A percentile compares a stretch with the other conserved stretches of the same genome.
These are phyloP conservation scores for Sequoiadendron giganteum DNA, from an alignment of 75 land plant genomes.

Conservation along the genomic window DNA sequence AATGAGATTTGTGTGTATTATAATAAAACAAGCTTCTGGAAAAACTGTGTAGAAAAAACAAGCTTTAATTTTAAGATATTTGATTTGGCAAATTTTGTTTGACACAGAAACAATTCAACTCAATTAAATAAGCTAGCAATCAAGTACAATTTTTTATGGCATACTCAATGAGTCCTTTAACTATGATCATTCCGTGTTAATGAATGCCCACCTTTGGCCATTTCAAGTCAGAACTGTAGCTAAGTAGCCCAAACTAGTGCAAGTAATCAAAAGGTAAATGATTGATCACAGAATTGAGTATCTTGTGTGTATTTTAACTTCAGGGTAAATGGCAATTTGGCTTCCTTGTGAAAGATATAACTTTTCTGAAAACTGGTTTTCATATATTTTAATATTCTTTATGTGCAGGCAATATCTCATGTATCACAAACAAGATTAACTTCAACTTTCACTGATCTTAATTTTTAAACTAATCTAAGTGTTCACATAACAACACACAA, in stretches of 20 bases:
- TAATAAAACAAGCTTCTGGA: no score
- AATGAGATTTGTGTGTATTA: not conserved
- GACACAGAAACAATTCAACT: not conserved
- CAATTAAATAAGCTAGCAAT: not conserved
- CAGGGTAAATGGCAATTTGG: not conserved
- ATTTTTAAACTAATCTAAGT: not conserved
- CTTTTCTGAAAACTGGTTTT: not conserved
- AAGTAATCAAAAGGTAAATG: not conserved
- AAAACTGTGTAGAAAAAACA: no score
- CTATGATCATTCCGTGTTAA: not conserved
- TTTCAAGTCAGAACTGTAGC: not conserved
- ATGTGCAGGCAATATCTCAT: not conserved
- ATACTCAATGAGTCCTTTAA: not conserved
- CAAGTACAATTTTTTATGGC: not conserved
- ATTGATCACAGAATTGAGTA: not conserved
- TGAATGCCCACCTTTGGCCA: not conserved
- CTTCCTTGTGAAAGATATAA: not conserved
- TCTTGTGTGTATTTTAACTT: not conserved
- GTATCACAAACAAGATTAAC: not conserved
- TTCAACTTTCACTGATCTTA: not conserved
- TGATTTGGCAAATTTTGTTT: not conserved
- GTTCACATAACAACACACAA: not conserved
- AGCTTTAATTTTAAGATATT: not conserved
- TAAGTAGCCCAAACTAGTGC: not conserved
- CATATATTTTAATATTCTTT: not conserved